These are phyloP conservation scores for Boletus coccyginus DNA, from an alignment of 768 basidiomycete species.

Conservation along the genomic window DNA sequence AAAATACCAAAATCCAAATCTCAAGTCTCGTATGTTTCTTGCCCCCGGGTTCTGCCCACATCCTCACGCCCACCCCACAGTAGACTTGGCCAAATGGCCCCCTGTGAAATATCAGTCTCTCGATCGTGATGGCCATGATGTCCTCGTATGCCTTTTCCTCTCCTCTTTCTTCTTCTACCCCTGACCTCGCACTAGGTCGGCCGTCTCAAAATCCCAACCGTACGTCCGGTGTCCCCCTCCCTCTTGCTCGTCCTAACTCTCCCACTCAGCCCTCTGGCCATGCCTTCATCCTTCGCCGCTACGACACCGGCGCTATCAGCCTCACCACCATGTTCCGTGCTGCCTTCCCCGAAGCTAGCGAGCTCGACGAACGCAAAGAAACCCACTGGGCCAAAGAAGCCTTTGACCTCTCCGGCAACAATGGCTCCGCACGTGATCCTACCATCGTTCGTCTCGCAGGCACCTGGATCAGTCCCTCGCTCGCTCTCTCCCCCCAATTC, in stretches of 20 bases:
- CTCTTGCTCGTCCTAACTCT: slow-evolving; percentile 16
- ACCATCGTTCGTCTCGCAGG: slow-evolving; percentile 78
- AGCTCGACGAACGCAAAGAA: slow-evolving; percentile 75
- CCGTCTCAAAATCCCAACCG: slow-evolving; percentile 86
- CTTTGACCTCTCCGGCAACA: slow-evolving; percentile 75
- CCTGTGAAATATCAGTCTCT: slow-evolving; percentile 92
- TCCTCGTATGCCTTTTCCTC: slow-evolving; percentile 55
- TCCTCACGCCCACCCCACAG: slow-evolving; percentile 17
- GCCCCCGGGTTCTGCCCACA: rapidly evolving
- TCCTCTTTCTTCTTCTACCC: not conserved
- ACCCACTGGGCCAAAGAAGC: slow-evolving; percentile 79
- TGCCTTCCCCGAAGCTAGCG: slow-evolving; percentile 80
- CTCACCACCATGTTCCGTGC: slow-evolving; percentile 97
- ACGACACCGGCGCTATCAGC: slow-evolving; percentile 89
- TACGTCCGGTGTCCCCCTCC: slow-evolving; percentile 37
- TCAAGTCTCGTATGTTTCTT: slow-evolving; percentile 41
- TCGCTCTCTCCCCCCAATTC: slow-evolving; percentile 56
- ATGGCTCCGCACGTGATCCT: slow-evolving; percentile 62
- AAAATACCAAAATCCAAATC: slow-evolving; percentile 48
- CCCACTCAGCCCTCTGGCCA: slow-evolving; percentile 63
- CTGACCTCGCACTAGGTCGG: slow-evolving; percentile 61
- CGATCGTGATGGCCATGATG: slow-evolving; percentile 81
- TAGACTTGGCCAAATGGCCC: slow-evolving; percentile 49
- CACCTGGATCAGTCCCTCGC: slow-evolving; percentile 71
- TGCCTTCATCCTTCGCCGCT: slow-evolving; percentile 91